These are phyloP conservation scores for Fraxinus pennsylvanica DNA, from an alignment of 257 asterid genomes.

Conservation along the genomic window DNA sequence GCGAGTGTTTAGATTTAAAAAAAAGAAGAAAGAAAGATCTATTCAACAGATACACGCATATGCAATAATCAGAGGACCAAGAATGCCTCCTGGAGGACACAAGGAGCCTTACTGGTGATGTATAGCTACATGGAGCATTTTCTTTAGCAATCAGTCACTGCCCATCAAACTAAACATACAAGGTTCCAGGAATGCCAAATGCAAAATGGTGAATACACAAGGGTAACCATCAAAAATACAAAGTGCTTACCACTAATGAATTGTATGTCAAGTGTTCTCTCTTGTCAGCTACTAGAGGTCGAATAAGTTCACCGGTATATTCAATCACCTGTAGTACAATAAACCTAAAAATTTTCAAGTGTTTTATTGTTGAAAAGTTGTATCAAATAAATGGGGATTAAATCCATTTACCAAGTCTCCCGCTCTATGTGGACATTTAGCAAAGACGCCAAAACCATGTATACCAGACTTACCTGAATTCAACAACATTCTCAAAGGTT, in stretches of 20 bases:
- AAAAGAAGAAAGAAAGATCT: neutral
- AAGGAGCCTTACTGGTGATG: slow-evolving; percentile 7
- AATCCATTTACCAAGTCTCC: slow-evolving; percentile 87
- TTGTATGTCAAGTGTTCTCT: slow-evolving; percentile 87
- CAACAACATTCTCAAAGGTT: slow-evolving; percentile 30
- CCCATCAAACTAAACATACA: neutral
- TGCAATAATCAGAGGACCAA: slow-evolving; percentile 14
- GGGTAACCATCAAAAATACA: slow-evolving; percentile 19
- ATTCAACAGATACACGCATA: slow-evolving; percentile 9
- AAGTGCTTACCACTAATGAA: slow-evolving; percentile 81
- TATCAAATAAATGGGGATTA: slow-evolving; percentile 24
- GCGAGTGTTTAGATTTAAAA: neutral
- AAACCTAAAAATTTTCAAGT: slow-evolving; percentile 9
- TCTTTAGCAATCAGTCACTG: slow-evolving; percentile 1
- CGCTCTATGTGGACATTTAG: slow-evolving; percentile 80
- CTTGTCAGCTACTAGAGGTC: slow-evolving; percentile 90
- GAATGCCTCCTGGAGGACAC: neutral
- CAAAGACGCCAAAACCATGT: slow-evolving; percentile 94
- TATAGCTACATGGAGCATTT: slow-evolving; percentile 17
- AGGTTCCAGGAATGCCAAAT: slow-evolving; percentile 14
- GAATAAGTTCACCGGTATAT: slow-evolving; percentile 90
- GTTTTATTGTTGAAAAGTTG: slow-evolving; percentile 16
- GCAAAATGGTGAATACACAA: slow-evolving; percentile 12
- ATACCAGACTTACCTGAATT: slow-evolving; percentile 86
- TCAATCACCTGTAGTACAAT: slow-evolving; percentile 70